A percentile compares a stretch with the other conserved stretches of the same genome.
These are phyloP conservation scores for Whalleya microplaca DNA, from an alignment of 2,329 filamentous ascomycete species.

Conservation along the genomic window DNA sequence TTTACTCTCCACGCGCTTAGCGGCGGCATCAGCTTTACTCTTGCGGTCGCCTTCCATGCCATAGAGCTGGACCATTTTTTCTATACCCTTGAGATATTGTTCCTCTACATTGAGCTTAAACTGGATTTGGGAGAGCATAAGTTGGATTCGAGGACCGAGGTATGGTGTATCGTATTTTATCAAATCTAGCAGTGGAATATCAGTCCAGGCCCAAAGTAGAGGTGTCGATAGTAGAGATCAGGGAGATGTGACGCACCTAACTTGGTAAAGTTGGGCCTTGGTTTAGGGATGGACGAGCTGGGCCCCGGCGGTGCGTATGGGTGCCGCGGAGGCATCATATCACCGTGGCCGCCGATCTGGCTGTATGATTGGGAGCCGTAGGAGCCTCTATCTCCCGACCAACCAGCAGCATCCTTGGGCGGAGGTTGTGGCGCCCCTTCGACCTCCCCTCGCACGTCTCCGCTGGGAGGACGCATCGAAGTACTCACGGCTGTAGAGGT, in stretches of 20 bases:
- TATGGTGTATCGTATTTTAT: constrained; percentile 98
- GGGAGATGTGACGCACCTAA: constrained; percentile 67
- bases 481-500: constrained; percentile 44
- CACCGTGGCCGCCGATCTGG: constrained; percentile 66
- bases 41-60: constrained; percentile 97
- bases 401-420: constrained; percentile 66
- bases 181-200: constrained; percentile 64
- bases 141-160: constrained; percentile 94
- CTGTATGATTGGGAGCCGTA: constrained; percentile 64
- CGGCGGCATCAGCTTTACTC: constrained; percentile 90
- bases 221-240: background rate
- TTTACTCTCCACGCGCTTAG: constrained; percentile 88
- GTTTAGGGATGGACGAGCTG: constrained; percentile 68
- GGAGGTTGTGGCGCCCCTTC: constrained; percentile 66
- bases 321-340: constrained; percentile 79
- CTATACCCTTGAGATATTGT: constrained; percentile 97
- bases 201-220: constrained; percentile 7
- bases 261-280: constrained; percentile 91
- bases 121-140: constrained; percentile 97
- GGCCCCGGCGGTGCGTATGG: constrained; percentile 78
- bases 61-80: constrained; percentile 98
- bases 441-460: constrained; percentile 48
- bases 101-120: constrained; percentile 99
- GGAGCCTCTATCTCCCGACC: constrained; percentile 56
- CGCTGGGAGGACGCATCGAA: constrained; percentile 49